phyloP scores from a whole-genome alignment of 345 rosid genomes.

The Salix viminalis region DNA sequence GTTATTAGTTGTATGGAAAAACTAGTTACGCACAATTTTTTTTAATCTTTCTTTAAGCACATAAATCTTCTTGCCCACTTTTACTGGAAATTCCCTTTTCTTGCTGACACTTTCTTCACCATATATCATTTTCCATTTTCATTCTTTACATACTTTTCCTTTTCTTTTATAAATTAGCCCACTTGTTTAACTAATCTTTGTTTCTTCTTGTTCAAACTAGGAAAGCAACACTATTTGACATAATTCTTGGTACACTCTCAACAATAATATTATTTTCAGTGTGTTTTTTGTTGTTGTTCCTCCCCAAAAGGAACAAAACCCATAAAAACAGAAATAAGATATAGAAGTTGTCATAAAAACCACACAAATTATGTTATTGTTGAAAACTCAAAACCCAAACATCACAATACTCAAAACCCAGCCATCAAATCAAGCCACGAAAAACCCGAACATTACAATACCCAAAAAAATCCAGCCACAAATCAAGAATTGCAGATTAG shows the following conservation, averaged over 20 bases:
- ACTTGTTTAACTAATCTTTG: no score
- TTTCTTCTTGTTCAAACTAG: no score
- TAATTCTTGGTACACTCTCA: no score
- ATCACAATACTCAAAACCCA: no score
- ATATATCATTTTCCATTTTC: neutral
- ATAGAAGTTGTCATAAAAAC: neutral
- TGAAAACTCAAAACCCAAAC: no score
- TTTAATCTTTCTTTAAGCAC: neutral
- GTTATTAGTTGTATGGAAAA: neutral
- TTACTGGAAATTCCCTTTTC: constrained; percentile 23
- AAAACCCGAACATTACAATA: no score
- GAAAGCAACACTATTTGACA: no score
- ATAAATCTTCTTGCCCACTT: constrained; percentile 20
- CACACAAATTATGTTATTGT: no score
- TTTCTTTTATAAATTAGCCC: neutral
- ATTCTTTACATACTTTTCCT: neutral
- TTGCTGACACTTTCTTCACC: constrained; percentile 48
- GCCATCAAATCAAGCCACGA: no score
- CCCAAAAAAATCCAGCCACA: no score
- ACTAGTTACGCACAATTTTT: neutral
- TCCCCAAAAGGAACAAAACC: constrained; percentile 11
- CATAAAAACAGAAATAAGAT: neutral
- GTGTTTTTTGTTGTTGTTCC: constrained; percentile 7
- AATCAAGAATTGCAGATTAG: no score
- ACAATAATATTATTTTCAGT: no score